phyloP scores from a whole-genome alignment of 306 rosid genomes.

The Prunus mongolica region DNA sequence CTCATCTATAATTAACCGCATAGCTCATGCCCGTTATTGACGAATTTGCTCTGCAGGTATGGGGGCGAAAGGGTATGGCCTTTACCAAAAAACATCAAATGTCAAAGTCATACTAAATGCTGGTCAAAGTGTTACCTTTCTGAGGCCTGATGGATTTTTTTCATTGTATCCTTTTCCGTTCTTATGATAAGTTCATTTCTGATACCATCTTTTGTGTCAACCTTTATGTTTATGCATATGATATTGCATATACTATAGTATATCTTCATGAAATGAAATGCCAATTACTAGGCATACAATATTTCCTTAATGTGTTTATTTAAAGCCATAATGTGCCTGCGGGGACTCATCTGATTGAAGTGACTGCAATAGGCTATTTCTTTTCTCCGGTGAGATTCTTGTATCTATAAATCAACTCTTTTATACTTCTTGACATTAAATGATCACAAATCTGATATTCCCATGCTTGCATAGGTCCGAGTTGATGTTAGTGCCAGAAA shows the following conservation, averaged over 20 bases:
- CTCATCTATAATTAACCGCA: slow-evolving; percentile 1
- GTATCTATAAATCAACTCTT: slow-evolving; percentile 18
- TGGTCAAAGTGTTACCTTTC: slow-evolving; percentile 82
- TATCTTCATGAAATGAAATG: background rate
- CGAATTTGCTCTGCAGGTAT: slow-evolving; percentile 47
- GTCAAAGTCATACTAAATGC: slow-evolving; percentile 88
- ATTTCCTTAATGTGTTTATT: slow-evolving; percentile 51
- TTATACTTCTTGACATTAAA: background rate
- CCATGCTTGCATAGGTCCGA: slow-evolving; percentile 55
- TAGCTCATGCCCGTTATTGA: background rate
- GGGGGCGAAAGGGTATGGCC: slow-evolving; percentile 54
- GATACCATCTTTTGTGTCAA: background rate
- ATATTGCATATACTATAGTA: background rate
- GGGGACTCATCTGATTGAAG: slow-evolving; percentile 98
- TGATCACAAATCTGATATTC: background rate
- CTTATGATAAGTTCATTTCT: slow-evolving; percentile 11
- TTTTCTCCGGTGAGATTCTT: slow-evolving; percentile 74
- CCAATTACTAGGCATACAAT: slow-evolving; percentile 10
- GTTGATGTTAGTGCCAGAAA: slow-evolving; percentile 98
- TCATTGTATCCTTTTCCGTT: slow-evolving; percentile 81
- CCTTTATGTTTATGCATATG: background rate
- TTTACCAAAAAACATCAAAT: slow-evolving; percentile 70
- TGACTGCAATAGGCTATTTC: slow-evolving; percentile 73
- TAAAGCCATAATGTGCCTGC: slow-evolving; percentile 88
- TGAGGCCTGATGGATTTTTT: slow-evolving; percentile 94